Evolutionary conservation across 352 stramenopile species (phyloP), one percentile per base, ranked within the genome.

Genomic region (Phytophthora pisi): DNA sequence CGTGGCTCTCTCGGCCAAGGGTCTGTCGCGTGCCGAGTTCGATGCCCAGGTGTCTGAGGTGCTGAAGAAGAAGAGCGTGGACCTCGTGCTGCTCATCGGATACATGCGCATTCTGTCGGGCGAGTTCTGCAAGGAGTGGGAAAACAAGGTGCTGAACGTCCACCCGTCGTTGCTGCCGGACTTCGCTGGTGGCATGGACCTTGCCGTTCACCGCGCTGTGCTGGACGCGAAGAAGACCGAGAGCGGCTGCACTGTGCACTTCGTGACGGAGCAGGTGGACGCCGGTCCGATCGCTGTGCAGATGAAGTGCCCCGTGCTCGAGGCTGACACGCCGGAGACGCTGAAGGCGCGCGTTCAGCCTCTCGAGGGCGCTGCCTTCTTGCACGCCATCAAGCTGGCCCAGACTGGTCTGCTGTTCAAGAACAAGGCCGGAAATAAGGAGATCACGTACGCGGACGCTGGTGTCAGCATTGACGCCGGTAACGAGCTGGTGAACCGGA

Each of bases 61-160:
- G 43, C 77, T 99, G 52, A 80, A 94, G 55, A 84, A 78, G 57
- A 97, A 97, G 72, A 96, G 95, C 51, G 95, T 98, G 4, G 97
- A 99, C 56, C 81, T 99, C 24, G 93, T 99, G 45, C 83, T 99
- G 26, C 86, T 99, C 42, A 98, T 99, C 55, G 98, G 98, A 47
- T 99, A 99, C 92, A 99, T 99, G 98, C 91, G 97, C 50, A 99
- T 99, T 72, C 71, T 99, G 5, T 99, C 97, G 36, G 82, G 75
- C 50, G 78, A 91, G 40, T 99, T 99, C 74, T 98, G 91, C 75
- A 84, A 97, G 64, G 89, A 95, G 64, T 99, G 97, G 97, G 74
- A 88, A 61, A 88, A 94, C 72, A 92, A 97, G 63, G 98, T 98
- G 70, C 89, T 99, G 15, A 99, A 99, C 81, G 98, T 99, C 47